Evolutionary conservation across 805 yeast genomes (phyloP), one percentile per base, ranked within the genome.

Genomic region (Yarrowia divulgata): DNA sequence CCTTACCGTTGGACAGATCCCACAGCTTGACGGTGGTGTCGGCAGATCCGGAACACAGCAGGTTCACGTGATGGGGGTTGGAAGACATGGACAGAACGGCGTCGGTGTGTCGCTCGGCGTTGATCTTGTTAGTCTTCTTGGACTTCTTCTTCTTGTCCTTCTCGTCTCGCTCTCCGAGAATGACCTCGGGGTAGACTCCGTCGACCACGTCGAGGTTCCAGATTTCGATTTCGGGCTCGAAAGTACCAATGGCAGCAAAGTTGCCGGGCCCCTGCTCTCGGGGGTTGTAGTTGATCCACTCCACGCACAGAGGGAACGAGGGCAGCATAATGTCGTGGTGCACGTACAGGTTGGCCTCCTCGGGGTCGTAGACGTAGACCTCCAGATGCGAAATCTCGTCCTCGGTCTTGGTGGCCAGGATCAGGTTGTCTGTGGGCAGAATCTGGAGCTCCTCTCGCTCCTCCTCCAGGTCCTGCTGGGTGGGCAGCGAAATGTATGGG

Each of bases 311-410:
- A 50, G 99, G 99, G 84, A 95, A 94, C 1, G 97, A 90, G 0
- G 99, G 99, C 71, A 95, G 84, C 97, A 95, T 92, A 73, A 94
- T 80, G 78, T 95, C 99, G 79, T 95, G 99, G 77, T 95, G 99
- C 64, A 94, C 95, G 76, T 95, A 95, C 72, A 95, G 81, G 46
- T 88, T 86, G 68, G 89, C 85, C 37, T 84, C 83, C 8, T 87
- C 83, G 32, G 88, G 88, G 77, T 95, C 98, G 77, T 93, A 95
- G 32, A 95, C 90, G 75, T 94, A 94, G 3, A 94, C 96, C 75
- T 95, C 98, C 75, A 95, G 82, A 76, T 89, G 90, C 8, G 97
- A 92, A 57, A 95, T 84, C 63, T 94, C 98, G 78, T 95, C 99
- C 77, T 95, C 98, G 3, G 99, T 95, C 81, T 97, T 88, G 1